Conservation (phyloP, 2,329 filamentous ascomycete species). For the Didymosphaeria variabile region DNA sequence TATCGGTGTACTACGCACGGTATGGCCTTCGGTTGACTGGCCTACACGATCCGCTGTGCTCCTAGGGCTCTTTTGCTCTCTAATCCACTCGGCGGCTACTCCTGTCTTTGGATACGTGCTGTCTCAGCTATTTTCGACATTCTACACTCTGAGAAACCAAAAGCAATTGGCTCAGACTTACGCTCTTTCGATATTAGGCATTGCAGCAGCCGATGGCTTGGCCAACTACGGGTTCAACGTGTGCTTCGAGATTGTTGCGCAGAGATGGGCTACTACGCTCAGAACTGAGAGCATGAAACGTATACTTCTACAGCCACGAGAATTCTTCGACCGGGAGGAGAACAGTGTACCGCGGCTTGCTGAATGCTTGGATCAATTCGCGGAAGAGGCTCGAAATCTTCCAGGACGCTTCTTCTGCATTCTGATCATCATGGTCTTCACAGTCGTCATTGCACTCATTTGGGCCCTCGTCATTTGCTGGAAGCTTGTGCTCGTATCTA, state of each 20-base stretch:
- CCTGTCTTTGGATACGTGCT: conserved; percentile 81
- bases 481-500: conserved; percentile 80
- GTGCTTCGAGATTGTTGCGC: conserved; percentile 74
- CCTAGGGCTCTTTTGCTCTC: conserved; percentile 67
- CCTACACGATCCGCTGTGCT: conserved; percentile 65
- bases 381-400: conserved; percentile 87
- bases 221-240: conserved; percentile 74
- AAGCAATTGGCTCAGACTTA: conserved; percentile 67
- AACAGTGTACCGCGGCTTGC: conserved; percentile 72
- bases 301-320: conserved; percentile 77
- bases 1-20: conserved; percentile 68
- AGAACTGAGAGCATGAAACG: conserved; percentile 72
- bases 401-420: conserved; percentile 80
- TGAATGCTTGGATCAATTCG: conserved; percentile 79
- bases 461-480: conserved; percentile 82
- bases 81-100: conserved; percentile 72
- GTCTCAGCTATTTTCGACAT: conserved; percentile 74
- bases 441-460: conserved; percentile 72
- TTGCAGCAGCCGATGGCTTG: conserved; percentile 73
- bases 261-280: conserved; percentile 79
- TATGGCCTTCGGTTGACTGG: conserved; percentile 72
- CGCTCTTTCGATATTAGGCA: conserved; percentile 72
- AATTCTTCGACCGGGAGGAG: conserved; percentile 77
- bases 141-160: conserved; percentile 66
- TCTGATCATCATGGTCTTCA: conserved; percentile 70